Evolutionary conservation across 1,284 basidiomycete species (phyloP).

Genomic region (Puccinia horiana): DNA sequence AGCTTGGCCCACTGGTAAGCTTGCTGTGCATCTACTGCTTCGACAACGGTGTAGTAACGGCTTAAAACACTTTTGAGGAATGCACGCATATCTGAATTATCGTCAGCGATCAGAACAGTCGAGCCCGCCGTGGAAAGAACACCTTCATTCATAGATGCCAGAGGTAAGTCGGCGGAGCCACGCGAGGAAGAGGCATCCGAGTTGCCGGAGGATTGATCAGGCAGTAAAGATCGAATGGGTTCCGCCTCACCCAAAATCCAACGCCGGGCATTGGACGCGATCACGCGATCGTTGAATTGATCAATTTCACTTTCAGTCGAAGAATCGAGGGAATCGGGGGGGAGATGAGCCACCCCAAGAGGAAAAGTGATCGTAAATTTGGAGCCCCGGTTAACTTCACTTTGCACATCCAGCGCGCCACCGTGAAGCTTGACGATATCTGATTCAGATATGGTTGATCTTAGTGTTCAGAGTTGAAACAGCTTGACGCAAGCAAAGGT

Average conservation of each 20-base stretch:
- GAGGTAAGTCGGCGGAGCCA: constrained; percentile 13
- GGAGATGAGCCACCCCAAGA: constrained; percentile 37
- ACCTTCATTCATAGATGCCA: constrained; percentile 1
- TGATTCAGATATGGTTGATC: neutral
- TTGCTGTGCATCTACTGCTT: constrained; percentile 52
- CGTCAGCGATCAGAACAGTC: constrained; percentile 50
- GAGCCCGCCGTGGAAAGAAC: constrained; percentile 40
- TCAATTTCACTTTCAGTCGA: constrained; percentile 36
- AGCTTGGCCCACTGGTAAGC: constrained; percentile 52
- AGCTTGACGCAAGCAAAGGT: neutral
- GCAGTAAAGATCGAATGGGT: neutral
- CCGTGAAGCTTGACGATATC: constrained; percentile 40
- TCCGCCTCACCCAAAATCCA: constrained; percentile 39
- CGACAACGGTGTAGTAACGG: constrained; percentile 53
- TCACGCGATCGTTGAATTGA: constrained; percentile 37
- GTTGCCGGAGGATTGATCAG: constrained; percentile 4
- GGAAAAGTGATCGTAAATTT: constrained; percentile 36
- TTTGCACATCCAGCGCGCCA: constrained; percentile 31
- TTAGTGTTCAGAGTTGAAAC: neutral
- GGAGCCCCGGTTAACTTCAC: constrained; percentile 36
- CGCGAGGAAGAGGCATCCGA: constrained; percentile 32
- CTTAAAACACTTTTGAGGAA: constrained; percentile 54
- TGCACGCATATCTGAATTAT: constrained; percentile 51
- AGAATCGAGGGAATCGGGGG: constrained; percentile 30
- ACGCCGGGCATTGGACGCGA: constrained; percentile 37